A percentile compares a stretch with the other conserved stretches of the same genome.
These are phyloP conservation scores for Catharanthus roseus DNA, from an alignment of 257 asterid genomes.

Conservation along the genomic window DNA sequence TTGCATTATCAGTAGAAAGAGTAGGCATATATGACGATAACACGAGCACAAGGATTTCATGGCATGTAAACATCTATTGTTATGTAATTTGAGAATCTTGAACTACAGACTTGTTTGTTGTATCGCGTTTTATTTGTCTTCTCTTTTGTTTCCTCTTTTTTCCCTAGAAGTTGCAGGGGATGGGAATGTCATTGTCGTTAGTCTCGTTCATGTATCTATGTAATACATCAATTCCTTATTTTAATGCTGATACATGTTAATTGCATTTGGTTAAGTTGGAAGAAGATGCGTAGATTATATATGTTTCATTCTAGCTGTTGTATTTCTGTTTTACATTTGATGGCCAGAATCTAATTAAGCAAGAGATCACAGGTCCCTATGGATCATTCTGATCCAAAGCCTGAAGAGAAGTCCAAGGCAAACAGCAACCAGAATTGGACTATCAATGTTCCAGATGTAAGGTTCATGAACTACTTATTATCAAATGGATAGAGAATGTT, in stretches of 20 bases:
- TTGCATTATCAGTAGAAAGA: no score
- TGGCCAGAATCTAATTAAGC: background rate
- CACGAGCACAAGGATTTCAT: background rate
- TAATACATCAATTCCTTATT: no score
- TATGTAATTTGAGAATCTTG: background rate
- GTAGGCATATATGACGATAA: no score
- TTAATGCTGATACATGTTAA: background rate
- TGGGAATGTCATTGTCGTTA: background rate
- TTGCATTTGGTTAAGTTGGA: background rate
- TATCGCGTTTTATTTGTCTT: background rate
- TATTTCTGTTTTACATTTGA: background rate
- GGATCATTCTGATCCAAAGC: conserved; percentile 22
- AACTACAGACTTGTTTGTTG: background rate
- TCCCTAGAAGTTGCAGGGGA: background rate
- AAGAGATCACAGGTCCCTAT: conserved; percentile 28
- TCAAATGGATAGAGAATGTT: background rate
- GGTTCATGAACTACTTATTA: conserved; percentile 7
- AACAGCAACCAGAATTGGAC: conserved; percentile 20
- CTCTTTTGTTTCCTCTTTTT: no score
- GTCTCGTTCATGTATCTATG: background rate
- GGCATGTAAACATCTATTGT: no score
- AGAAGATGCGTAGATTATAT: background rate
- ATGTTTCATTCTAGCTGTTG: no score
- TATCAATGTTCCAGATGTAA: conserved; percentile 35
- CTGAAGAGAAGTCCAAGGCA: conserved; percentile 21